These are phyloP conservation scores for Penicillium brevicompactum DNA, from an alignment of 2,329 filamentous ascomycete genomes.

Conservation along the genomic window DNA sequence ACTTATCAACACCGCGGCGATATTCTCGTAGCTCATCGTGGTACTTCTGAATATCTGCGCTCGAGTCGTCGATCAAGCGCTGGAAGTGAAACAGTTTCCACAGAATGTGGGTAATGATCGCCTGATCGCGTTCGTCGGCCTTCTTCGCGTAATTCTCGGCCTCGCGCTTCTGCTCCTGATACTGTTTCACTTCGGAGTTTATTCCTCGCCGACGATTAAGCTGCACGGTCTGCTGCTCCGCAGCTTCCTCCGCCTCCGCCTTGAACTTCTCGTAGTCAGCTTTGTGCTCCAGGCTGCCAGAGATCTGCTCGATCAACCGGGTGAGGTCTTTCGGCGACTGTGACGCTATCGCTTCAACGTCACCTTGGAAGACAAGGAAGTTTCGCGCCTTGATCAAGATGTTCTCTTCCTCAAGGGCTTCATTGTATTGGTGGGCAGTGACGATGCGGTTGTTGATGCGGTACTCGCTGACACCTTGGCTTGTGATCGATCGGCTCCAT, in stretches of 20 bases:
- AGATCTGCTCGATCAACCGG: slow-evolving; percentile 93
- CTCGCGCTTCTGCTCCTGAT: slow-evolving; percentile 94
- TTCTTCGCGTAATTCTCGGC: slow-evolving; percentile 92
- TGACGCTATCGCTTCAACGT: slow-evolving; percentile 94
- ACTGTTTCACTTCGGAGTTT: slow-evolving; percentile 97
- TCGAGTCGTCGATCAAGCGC: slow-evolving; percentile 87
- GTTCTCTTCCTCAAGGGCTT: slow-evolving; percentile 86
- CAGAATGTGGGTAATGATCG: slow-evolving; percentile 87
- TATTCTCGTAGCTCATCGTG: slow-evolving; percentile 95
- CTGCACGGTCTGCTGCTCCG: slow-evolving; percentile 85
- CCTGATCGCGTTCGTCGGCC: slow-evolving; percentile 84
- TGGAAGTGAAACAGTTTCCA: slow-evolving; percentile 98
- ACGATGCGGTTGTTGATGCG: slow-evolving; percentile 93
- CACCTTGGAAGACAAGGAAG: slow-evolving; percentile 97
- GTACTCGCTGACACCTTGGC: slow-evolving; percentile 86
- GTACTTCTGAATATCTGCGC: slow-evolving; percentile 84
- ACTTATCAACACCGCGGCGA: slow-evolving; percentile 82
- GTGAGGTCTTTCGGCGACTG: slow-evolving; percentile 94
- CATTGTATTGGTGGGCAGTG: slow-evolving; percentile 89
- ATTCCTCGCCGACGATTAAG: slow-evolving; percentile 88
- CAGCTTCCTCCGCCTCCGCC: slow-evolving; percentile 78
- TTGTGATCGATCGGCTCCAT: slow-evolving; percentile 95
- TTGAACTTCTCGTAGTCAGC: slow-evolving; percentile 91
- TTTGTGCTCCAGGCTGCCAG: slow-evolving; percentile 92
- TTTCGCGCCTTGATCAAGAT: slow-evolving; percentile 98